phyloP scores from a whole-genome alignment of 2,329 filamentous ascomycete species.

The Colletotrichum aenigma region DNA sequence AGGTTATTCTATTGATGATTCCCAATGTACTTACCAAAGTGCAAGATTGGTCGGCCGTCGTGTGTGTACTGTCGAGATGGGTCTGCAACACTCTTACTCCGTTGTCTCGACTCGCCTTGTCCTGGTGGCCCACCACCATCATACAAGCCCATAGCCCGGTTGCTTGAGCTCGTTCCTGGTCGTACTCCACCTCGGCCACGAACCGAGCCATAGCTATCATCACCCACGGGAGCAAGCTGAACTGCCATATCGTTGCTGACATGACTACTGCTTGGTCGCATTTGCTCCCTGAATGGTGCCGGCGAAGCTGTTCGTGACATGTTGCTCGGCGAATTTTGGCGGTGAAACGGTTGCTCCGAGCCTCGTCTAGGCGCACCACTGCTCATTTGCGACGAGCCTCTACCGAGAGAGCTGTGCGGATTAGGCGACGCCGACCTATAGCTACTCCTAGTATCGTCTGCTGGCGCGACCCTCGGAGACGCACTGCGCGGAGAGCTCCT shows the following conservation, averaged over 20 bases:
- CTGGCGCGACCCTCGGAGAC: slow-evolving; percentile 65
- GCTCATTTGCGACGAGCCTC: slow-evolving; percentile 11
- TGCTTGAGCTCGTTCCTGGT: slow-evolving; percentile 47
- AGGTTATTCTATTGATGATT: not conserved
- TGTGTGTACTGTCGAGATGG: slow-evolving; percentile 80
- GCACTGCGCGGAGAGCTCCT: slow-evolving; percentile 60
- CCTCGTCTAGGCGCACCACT: not conserved
- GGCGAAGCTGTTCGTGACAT: slow-evolving; percentile 52
- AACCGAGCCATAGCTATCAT: slow-evolving; percentile 64
- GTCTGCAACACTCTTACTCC: slow-evolving; percentile 89
- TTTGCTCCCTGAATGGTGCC: slow-evolving; percentile 50
- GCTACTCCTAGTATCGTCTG: slow-evolving; percentile 46
- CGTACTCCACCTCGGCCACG: slow-evolving; percentile 52
- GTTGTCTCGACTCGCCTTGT: slow-evolving; percentile 50
- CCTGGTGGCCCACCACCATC: slow-evolving; percentile 48
- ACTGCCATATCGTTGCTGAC: slow-evolving; percentile 66
- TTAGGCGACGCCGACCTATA: slow-evolving; percentile 66
- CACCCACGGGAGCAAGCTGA: slow-evolving; percentile 64
- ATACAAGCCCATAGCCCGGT: slow-evolving; percentile 59
- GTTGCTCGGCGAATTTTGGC: slow-evolving; percentile 56
- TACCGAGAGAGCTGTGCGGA: slow-evolving; percentile 52
- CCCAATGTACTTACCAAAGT: slow-evolving; percentile 79
- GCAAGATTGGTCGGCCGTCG: slow-evolving; percentile 86
- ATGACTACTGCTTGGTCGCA: slow-evolving; percentile 57
- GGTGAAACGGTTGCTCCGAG: slow-evolving; percentile 56